phyloP scores from a whole-genome alignment of 441 rosid species.

The Populus trichocarpa region DNA sequence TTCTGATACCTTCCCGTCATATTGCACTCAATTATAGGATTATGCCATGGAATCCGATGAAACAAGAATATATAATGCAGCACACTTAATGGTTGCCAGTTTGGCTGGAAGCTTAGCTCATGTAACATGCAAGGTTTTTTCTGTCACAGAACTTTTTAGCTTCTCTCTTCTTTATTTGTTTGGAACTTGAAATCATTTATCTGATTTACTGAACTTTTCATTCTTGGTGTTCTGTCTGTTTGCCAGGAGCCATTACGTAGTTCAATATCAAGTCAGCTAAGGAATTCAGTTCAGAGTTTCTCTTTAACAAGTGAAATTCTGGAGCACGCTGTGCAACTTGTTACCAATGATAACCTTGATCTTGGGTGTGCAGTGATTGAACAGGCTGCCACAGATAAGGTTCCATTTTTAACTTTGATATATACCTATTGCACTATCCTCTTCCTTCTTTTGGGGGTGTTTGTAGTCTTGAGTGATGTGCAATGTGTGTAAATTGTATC shows the following conservation, averaged over 20 bases:
- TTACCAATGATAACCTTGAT: conserved; percentile 98
- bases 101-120: conserved; percentile 99
- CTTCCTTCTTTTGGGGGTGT: not conserved
- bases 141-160: conserved; percentile 3
- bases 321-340: conserved; percentile 95
- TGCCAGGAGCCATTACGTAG: conserved; percentile 89
- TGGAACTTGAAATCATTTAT: not conserved
- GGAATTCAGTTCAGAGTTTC: conserved; percentile 75
- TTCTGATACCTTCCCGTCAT: not conserved
- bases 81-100: conserved; percentile 99
- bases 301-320: conserved; percentile 59
- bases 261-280: conserved; percentile 85
- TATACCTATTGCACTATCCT: not conserved
- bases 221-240: conserved; percentile 16
- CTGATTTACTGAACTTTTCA: conserved; percentile 1
- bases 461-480: not conserved
- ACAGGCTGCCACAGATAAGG: conserved; percentile 99
- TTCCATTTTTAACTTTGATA: conserved; percentile 19
- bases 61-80: conserved; percentile 87
- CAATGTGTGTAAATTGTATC: not conserved
- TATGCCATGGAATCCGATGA: conserved; percentile 94
- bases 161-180: not conserved
- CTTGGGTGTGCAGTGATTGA: conserved; percentile 98
- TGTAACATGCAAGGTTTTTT: conserved; percentile 96
- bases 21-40: conserved; percentile 45